Base-by-base conservation (phyloP, 2,329 filamentous ascomycete species). In the Neofusicoccum cordaticola region DNA sequence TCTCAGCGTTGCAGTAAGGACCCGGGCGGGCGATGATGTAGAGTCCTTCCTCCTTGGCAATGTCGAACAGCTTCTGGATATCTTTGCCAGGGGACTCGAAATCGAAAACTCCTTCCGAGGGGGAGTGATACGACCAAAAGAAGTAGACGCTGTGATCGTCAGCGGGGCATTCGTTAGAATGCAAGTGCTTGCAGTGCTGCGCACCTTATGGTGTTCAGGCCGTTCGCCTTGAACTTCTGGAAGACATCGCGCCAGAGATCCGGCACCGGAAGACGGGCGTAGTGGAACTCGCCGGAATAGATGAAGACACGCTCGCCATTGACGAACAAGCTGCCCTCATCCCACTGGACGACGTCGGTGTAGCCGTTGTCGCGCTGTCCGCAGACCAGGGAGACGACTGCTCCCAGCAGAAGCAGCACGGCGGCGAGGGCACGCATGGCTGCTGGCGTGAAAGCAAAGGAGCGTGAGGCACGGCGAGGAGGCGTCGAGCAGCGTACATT, bases 1-100 rank as follows among this genome's bases (percentile, higher is more conserved):
- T 80, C 70, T 89, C 87, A 1, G 86, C 87, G 67, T 89, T 89
- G 65, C 87, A 82, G 64, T 89, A 89, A 0, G 86, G 86, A 0
- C 86, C 86, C 0, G 86, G 85, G 0, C 86, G 79, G 1, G 83
- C 80, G 34, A 86, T 81, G 44, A 85, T 79, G 67, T 85, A 86
- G 44, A 86, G 74, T 2, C 84, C 84, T 27, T 85, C 74, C 44
- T 84, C 78, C 67, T 85, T 81, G 2, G 84, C 84, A 31, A 85
- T 77, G 34, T 83, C 80, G 60, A 85, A 81, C 45, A 86, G 79
- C 8, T 76, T 74, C 4, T 80, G 81, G 65, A 86, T 83, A 68
- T 86, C 79, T 65, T 83, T 84, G 2, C 83, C 82, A 2, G 81
- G 83, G 12, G 75, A 84, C 60, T 78, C 76, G 67, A 86, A 85